Evolutionary conservation across 352 stramenopile species (phyloP).

Genomic region (Globisporangium yorkense): DNA sequence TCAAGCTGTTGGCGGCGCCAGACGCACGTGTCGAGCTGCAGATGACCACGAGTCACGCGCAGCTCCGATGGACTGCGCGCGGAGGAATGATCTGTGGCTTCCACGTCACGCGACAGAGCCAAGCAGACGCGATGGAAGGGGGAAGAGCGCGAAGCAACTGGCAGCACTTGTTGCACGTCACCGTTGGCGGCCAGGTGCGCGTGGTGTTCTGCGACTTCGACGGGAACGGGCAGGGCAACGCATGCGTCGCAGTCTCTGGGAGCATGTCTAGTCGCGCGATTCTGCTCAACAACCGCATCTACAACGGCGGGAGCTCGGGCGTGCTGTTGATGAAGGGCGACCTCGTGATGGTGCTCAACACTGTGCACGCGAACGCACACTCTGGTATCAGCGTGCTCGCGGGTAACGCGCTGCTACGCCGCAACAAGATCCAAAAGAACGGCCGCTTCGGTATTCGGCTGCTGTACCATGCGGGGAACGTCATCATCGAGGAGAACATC

Average conservation of each 20-base stretch:
- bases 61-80: slow-evolving; percentile 49
- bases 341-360: slow-evolving; percentile 56
- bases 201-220: slow-evolving; percentile 69
- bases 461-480: slow-evolving; percentile 59
- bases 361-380: slow-evolving; percentile 44
- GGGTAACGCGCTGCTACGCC: slow-evolving; percentile 51
- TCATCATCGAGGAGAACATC: slow-evolving; percentile 74
- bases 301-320: slow-evolving; percentile 47
- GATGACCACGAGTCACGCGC: slow-evolving; percentile 39
- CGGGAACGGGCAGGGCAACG: slow-evolving; percentile 53
- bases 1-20: slow-evolving; percentile 42
- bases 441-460: slow-evolving; percentile 65
- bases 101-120: slow-evolving; percentile 33
- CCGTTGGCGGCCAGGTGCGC: slow-evolving; percentile 32
- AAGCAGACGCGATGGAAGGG: not conserved
- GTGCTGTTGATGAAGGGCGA: slow-evolving; percentile 50
- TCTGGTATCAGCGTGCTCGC: slow-evolving; percentile 51
- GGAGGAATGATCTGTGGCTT: slow-evolving; percentile 64
- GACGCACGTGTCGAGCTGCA: slow-evolving; percentile 67
- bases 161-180: slow-evolving; percentile 59
- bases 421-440: slow-evolving; percentile 64
- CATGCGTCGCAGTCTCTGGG: slow-evolving; percentile 55
- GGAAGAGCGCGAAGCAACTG: slow-evolving; percentile 21
- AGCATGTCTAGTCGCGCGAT: slow-evolving; percentile 32
- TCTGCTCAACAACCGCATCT: slow-evolving; percentile 56